These are phyloP conservation scores for Porogramme epimiltina DNA, from an alignment of 1,284 basidiomycete species.

Conservation along the genomic window DNA sequence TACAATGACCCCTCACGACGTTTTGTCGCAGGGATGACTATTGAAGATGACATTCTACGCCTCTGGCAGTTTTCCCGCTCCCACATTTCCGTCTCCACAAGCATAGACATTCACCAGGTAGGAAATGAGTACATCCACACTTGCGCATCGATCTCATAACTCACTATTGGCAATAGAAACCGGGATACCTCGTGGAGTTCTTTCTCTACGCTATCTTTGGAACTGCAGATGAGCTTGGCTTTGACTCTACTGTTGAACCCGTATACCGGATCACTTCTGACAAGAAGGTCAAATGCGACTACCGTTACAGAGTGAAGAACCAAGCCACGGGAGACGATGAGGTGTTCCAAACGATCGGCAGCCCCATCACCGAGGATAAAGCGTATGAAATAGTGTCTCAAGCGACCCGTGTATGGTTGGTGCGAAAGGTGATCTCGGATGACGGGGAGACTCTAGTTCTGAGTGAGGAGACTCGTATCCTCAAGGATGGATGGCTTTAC, in stretches of 20 bases:
- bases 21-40: neutral
- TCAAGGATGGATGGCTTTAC: neutral
- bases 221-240: neutral
- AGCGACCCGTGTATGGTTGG: neutral
- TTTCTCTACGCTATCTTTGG: neutral
- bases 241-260: neutral
- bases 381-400: neutral
- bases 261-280: neutral
- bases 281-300: neutral
- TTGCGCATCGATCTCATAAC: neutral
- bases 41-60: neutral
- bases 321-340: too few species aligned
- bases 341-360: neutral
- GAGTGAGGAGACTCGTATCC: neutral
- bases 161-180: neutral
- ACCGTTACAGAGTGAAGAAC: neutral
- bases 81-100: neutral
- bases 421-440: neutral
- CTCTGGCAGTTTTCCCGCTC: neutral
- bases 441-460: neutral
- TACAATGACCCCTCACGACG: neutral
- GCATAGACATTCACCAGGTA: neutral
- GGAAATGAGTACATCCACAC: neutral
- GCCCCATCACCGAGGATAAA: neutral
- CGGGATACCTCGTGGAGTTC: neutral